Evolutionary conservation across 2,329 filamentous ascomycete species (phyloP).

Genomic region (Onygena corvina): DNA sequence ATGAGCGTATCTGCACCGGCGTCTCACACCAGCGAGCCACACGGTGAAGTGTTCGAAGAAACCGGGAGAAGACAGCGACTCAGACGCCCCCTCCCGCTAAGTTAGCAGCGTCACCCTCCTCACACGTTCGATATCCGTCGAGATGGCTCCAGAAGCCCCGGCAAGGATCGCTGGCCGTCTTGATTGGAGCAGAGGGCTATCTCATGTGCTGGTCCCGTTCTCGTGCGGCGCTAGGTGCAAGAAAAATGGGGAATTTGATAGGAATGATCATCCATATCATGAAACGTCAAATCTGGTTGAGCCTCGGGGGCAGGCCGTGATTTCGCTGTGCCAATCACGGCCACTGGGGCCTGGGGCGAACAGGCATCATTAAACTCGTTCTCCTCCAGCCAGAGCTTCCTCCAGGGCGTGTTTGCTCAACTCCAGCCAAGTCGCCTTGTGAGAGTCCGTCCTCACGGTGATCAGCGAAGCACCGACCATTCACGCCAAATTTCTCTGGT

Average conservation of each 20-base stretch:
- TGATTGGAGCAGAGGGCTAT: not conserved
- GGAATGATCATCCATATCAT: not conserved
- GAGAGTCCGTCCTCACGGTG: not conserved
- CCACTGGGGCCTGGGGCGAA: too few relatives aligned
- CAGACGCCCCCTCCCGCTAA: not conserved
- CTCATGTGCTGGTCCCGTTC: not conserved
- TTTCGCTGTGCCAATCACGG: not conserved
- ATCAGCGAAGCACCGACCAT: not conserved
- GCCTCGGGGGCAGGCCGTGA: not conserved
- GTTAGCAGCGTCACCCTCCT: not conserved
- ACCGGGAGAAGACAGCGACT: not conserved
- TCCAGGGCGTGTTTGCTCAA: not conserved
- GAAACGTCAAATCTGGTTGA: not conserved
- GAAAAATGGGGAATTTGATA: slow-evolving; percentile 3
- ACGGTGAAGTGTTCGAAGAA: not conserved
- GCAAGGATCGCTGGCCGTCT: not conserved
- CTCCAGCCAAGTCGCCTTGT: not conserved
- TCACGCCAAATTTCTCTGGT: not conserved
- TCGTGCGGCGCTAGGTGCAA: not conserved
- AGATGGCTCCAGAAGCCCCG: too few relatives aligned
- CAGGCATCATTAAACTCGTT: too few relatives aligned
- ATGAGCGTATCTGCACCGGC: too few relatives aligned
- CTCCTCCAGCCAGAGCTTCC: too few relatives aligned
- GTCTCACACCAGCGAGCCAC: too few relatives aligned
- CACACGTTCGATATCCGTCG: not conserved